Evolutionary conservation across 192 early-diverging fungal genomes (phyloP), one percentile per base, ranked within the genome.

Genomic region (Backusella tarrabulga): DNA sequence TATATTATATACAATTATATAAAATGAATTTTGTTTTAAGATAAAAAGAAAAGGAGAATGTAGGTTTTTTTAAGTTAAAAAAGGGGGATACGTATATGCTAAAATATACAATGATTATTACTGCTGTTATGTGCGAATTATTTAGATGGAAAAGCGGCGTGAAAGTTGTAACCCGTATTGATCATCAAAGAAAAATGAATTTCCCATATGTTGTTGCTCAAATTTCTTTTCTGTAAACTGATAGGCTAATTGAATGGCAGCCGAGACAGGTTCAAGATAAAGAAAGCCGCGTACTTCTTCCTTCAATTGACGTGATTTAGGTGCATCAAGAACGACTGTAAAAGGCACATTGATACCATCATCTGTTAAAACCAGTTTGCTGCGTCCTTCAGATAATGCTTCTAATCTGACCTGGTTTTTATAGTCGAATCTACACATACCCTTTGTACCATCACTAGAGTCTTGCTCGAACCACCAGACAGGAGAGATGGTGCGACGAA

Each of bases 381-480:
- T 44, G 12, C 73, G 72, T 21, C 74, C 78, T 6, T 79, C 77
- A 8, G 73, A 74, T 21, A 79, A 56, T 23, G 78, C 78, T 46
- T 82, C 80, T 42, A 82, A 41, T 35, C 80, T 70, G 4, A 77
- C 77, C 52, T 82, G 80, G 60, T 82, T 82, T 34, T 67, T 82
- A 34, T 68, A 35, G 12, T 77, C 76, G 67, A 82, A 78, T 63
- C 76, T 68, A 35, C 69, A 68, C 80, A 77, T 78, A 6, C 77
- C 70, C 63, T 82, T 82, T 46, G 68, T 21, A 17, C 78, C 78
- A 75, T 79, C 73, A 21, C 11, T 21, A 34, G 12, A 44, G 34
- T 78, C 80, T 9, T 82, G 60, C 21, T 77, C 73, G 54, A 71
- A 82, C 73, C 80, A 71, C 80, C 80, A 81, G 0, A 78, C 73